Evolutionary conservation across 2,329 filamentous ascomycete genomes (phyloP).

Genomic region (Ascochyta lentis): DNA sequence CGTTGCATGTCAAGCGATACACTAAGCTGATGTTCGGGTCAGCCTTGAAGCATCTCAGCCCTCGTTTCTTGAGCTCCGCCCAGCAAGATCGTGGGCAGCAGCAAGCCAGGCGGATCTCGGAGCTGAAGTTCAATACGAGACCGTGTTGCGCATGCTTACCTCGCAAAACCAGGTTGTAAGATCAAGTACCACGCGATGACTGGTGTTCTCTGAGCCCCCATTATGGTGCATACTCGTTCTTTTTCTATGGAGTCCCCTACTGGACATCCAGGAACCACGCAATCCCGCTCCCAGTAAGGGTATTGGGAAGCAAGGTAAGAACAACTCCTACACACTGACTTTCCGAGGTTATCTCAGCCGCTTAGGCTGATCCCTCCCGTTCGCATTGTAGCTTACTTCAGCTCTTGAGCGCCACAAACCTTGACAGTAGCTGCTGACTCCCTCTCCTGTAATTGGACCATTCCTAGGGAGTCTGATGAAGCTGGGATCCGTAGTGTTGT

Average conservation of each 20-base stretch:
- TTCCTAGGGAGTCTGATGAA: not conserved
- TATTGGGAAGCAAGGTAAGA: not conserved
- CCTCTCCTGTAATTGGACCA: not conserved
- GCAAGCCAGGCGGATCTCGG: not conserved
- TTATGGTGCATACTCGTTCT: not conserved
- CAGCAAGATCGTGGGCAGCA: not conserved
- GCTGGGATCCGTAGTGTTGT: not conserved
- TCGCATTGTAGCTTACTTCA: conserved; percentile 11
- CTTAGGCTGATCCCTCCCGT: conserved; percentile 14
- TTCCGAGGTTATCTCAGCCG: not conserved
- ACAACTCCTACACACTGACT: not conserved
- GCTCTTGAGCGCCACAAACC: conserved; percentile 10
- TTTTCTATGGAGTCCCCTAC: not conserved
- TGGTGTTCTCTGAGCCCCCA: not conserved
- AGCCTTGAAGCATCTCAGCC: conserved; percentile 9
- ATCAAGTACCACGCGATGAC: not conserved
- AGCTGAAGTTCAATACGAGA: conserved; percentile 2
- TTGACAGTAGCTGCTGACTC: conserved; percentile 8
- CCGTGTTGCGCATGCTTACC: not conserved
- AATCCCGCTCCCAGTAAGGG: not conserved
- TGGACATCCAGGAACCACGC: not conserved
- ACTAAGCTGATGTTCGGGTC: conserved; percentile 12
- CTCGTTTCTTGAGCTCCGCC: not conserved
- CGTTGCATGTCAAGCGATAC: not conserved
- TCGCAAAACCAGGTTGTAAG: not conserved